Evolutionary conservation across 768 basidiomycete genomes (phyloP), one percentile per base, ranked within the genome.

Genomic region (Tephrocybe sp.): DNA sequence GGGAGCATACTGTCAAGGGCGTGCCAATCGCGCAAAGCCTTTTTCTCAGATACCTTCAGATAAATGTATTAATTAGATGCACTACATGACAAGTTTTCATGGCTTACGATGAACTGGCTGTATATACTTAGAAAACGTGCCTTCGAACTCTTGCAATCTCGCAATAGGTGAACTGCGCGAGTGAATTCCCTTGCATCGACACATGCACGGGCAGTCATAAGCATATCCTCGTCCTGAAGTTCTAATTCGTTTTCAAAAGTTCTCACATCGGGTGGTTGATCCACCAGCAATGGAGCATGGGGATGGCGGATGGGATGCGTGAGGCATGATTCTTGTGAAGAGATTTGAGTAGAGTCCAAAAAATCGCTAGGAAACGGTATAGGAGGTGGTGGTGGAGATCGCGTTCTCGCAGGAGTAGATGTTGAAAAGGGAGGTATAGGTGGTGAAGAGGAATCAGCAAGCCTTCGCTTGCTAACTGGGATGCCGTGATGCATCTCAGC

Each of bases 11-110:
- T 83, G 61, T 89, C 80, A 58, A 86, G 73, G 69, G 84, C 85
- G 71, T 92, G 89, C 90, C 91, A 93, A 51, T 89, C 84, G 59
- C 88, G 78, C 60, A 88, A 78, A 1, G 90, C 84, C 57, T 82
- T 83, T 62, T 87, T 87, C 72, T 98, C 95, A 51, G 83, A 83
- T 11, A 86, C 85, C 94, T 96, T 60, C 42, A 38, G n/a, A 12
- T 26, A 35, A 54, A 22, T 33, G 40, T 31, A 34, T 35, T 11
- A 31, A 20, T 33, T 6, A 46, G 16, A 14, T 42, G 23, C 16
- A 48, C 43, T 54, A 33, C 48, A 48, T 34, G 39, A 48, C 47
- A 54, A 32, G 13, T 39, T 50, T 43, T 45, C 26, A 22, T 14
- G 19, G 76, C 87, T 75, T 65, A 97, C 97, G 66, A 99, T 73